Base-by-base conservation (phyloP, 1,284 basidiomycete species). In the Lentinus polychrous region DNA sequence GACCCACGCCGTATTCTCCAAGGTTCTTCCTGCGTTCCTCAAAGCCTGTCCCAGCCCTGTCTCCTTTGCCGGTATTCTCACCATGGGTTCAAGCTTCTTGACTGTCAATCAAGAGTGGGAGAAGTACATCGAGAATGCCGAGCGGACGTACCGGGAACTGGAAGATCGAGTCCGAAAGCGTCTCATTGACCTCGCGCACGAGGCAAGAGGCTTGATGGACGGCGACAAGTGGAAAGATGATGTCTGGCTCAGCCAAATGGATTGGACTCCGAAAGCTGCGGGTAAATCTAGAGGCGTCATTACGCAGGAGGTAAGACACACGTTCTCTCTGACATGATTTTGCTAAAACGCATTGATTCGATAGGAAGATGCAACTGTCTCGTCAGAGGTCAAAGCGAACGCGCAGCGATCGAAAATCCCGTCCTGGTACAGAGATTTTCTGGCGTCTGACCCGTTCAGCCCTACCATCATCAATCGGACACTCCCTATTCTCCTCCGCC, bases 61-160 rank as follows among this genome's bases (percentile, higher is more conserved):
- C 1, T 91, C 91, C 1, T 94, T 96, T 60, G 88, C 94, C 0
- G 95, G 96, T 8, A 79, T 96, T 15, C 70, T 96, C 43, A 83
- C 83, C 0, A 97, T 99, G 91, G 91, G 93, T 1, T 93, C 86
- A 41, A 86, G 90, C 39, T 91, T 98, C 57, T 71, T 99, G 34
- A 88, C 93, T 0, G 91, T 99, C 36, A 89, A 98, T 61, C 74
- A 92, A 57, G 74, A 79, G 48, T 99, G 96, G 96, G 79, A 91
- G 53, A 68, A 72, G 22, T 99, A 98, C 66, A 63, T 96, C 20
- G 68, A 75, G 33, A 76, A 76, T 11, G 90, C 94, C 0, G 94
- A 99, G 60, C 67, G 66, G 15, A 85, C 82, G 32, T 98, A 92
- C 67, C 72, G 76, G 44, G 77, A 83, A 43, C 75, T 96, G 63